Evolutionary conservation across 169 alveolate genomes (phyloP).

Genomic region (Plasmodium malariae): DNA sequence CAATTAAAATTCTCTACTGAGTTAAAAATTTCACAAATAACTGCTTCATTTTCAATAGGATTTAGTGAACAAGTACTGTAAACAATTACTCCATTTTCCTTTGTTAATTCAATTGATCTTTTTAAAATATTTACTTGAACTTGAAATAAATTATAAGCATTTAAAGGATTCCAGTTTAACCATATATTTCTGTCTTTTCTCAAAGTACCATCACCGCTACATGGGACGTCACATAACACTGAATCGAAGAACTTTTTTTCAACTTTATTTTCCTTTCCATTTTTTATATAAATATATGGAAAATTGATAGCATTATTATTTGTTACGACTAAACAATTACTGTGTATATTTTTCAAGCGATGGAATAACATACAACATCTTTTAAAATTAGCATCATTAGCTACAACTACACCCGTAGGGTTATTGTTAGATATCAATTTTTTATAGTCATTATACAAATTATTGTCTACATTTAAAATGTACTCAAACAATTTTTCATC

Average conservation of each 20-base stretch:
- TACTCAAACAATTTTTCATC: constrained; percentile 60
- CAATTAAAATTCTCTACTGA: constrained; percentile 83
- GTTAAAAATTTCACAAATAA: constrained; percentile 87
- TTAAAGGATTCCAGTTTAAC: constrained; percentile 95
- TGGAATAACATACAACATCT: constrained; percentile 78
- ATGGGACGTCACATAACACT: constrained; percentile 96
- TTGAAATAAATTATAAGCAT: constrained; percentile 93
- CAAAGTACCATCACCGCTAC: constrained; percentile 98
- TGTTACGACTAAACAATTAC: constrained; percentile 72
- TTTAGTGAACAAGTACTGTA: constrained; percentile 97
- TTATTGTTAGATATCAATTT: constrained; percentile 69
- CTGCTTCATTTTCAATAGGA: constrained; percentile 97
- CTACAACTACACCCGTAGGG: constrained; percentile 75
- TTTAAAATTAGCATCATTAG: constrained; percentile 71
- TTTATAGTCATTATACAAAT: constrained; percentile 54
- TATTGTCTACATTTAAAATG: constrained; percentile 56
- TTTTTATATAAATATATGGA: constrained; percentile 63
- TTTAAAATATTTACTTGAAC: constrained; percentile 91
- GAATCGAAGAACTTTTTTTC: constrained; percentile 88
- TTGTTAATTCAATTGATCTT: constrained; percentile 89
- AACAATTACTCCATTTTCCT: constrained; percentile 85
- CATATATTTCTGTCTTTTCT: constrained; percentile 95
- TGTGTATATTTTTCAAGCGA: constrained; percentile 74
- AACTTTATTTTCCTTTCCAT: constrained; percentile 29
- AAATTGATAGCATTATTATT: constrained; percentile 67